Evolutionary conservation across 2,329 filamentous ascomycete genomes (phyloP).

Genomic region (Alternaria sp.): DNA sequence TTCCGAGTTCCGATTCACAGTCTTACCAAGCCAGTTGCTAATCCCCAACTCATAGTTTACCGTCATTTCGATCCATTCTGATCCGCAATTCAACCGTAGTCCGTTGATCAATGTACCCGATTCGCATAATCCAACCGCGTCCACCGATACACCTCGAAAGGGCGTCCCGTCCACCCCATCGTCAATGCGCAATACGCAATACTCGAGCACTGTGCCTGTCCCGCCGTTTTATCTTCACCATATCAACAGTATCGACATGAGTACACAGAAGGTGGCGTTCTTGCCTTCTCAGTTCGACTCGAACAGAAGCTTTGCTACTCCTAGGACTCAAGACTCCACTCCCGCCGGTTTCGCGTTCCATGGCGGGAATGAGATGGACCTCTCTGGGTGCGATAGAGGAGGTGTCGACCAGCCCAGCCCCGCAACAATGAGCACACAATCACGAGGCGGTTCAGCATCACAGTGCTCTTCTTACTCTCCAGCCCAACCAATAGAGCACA

Average conservation of each 20-base stretch:
- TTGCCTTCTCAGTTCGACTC: conserved; percentile 16
- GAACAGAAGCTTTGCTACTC: conserved; percentile 6
- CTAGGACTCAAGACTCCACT: conserved; percentile 14
- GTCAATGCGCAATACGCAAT: conserved; percentile 19
- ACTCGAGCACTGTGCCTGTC: conserved; percentile 21
- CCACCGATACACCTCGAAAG: conserved; percentile 42
- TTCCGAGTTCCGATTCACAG: background rate
- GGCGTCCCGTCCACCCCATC: conserved; percentile 6
- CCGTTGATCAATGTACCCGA: conserved; percentile 50
- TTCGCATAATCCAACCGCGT: conserved; percentile 36
- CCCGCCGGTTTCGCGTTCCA: conserved; percentile 25
- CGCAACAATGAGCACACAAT: conserved; percentile 45
- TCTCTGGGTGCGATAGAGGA: conserved; percentile 37
- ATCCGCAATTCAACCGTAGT: conserved; percentile 39
- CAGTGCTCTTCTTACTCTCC: conserved; percentile 49
- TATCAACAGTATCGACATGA: conserved; percentile 35
- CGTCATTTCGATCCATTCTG: conserved; percentile 35
- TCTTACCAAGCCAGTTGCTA: conserved; percentile 26
- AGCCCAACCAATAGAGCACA: conserved; percentile 35
- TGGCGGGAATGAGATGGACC: conserved; percentile 50
- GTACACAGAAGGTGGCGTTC: conserved; percentile 28
- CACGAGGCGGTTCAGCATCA: conserved; percentile 44
- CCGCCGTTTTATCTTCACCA: conserved; percentile 39
- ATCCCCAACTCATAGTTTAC: conserved; percentile 19
- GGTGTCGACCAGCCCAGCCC: conserved; percentile 45